phyloP scores from a whole-genome alignment of 805 yeast species.

The Nakazawaea wyomingensis region DNA sequence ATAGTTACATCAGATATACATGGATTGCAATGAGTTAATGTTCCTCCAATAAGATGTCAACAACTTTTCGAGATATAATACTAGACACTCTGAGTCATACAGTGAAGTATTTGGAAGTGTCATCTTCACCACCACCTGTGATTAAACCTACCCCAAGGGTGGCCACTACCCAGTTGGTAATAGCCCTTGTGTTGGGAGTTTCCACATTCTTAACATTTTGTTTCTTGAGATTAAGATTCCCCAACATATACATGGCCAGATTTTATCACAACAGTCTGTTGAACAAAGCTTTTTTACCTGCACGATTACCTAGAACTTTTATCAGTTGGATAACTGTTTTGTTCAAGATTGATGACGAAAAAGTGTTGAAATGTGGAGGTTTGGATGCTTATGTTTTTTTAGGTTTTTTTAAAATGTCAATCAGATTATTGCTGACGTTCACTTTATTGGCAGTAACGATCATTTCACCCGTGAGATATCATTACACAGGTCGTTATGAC shows the following conservation, averaged over 20 bases:
- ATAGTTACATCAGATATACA: background rate
- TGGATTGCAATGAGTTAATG: background rate
- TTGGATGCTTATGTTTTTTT: constrained; percentile 54
- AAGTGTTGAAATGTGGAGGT: constrained; percentile 52
- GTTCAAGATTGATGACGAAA: constrained; percentile 40
- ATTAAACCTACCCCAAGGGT: constrained; percentile 37
- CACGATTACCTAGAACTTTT: constrained; percentile 46
- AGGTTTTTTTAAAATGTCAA: constrained; percentile 54
- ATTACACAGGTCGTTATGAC: constrained; percentile 44
- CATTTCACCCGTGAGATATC: constrained; percentile 49
- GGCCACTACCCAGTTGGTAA: constrained; percentile 69
- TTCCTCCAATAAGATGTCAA: background rate
- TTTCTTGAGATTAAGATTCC: constrained; percentile 64
- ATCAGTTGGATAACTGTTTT: constrained; percentile 52
- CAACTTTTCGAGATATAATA: background rate
- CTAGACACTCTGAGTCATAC: background rate
- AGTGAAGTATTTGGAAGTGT: background rate
- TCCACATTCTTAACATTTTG: constrained; percentile 68
- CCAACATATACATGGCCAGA: constrained; percentile 82
- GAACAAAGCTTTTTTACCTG: constrained; percentile 46
- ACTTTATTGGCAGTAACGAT: constrained; percentile 42
- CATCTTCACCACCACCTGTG: constrained; percentile 7
- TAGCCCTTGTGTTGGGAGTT: constrained; percentile 65
- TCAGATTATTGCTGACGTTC: constrained; percentile 37
- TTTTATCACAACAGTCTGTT: constrained; percentile 38